Percentiles rank a stretch among this genome's conserved stretches.
These are phyloP conservation scores for Cladophialophora immunda DNA, from an alignment of 2,329 filamentous ascomycete genomes.

Conservation along the genomic window DNA sequence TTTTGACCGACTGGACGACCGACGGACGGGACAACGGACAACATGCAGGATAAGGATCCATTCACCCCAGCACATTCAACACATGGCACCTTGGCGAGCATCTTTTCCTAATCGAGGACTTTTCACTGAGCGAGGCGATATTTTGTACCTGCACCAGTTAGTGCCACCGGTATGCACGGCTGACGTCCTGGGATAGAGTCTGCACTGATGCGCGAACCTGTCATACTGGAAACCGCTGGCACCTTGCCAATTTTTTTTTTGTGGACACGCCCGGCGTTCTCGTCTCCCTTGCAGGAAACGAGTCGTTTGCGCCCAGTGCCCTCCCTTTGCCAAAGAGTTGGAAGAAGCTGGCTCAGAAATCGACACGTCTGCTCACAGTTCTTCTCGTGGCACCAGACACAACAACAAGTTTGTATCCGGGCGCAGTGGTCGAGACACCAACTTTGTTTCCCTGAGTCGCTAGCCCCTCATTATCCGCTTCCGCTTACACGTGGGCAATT, in stretches of 20 bases:
- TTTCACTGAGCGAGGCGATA: constrained; percentile 4
- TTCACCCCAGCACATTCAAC: neutral
- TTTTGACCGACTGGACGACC: neutral
- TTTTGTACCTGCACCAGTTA: constrained; percentile 7
- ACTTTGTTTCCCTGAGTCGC: constrained; percentile 6
- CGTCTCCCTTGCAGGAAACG: constrained; percentile 4
- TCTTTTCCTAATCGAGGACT: constrained; percentile 15
- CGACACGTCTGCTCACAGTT: constrained; percentile 8
- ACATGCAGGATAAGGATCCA: constrained; percentile 1
- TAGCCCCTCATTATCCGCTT: constrained; percentile 12
- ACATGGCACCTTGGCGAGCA: constrained; percentile 13
- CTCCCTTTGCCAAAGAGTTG: neutral
- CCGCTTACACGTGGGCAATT: constrained; percentile 35
- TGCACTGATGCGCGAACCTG: constrained; percentile 31
- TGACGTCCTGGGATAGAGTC: constrained; percentile 34
- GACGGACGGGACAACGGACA: neutral
- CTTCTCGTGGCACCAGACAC: constrained; percentile 11
- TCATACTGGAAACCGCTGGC: constrained; percentile 28
- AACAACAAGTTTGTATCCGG: constrained; percentile 6
- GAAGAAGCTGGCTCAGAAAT: neutral
- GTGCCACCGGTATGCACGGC: constrained; percentile 8
- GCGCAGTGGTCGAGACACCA: neutral
- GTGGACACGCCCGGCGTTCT: constrained; percentile 19
- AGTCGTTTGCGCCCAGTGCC: neutral
- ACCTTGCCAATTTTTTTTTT: constrained; percentile 17